These are phyloP conservation scores for Hydrangea macrophylla DNA, from an alignment of 148 eudicot species.

Conservation along the genomic window DNA sequence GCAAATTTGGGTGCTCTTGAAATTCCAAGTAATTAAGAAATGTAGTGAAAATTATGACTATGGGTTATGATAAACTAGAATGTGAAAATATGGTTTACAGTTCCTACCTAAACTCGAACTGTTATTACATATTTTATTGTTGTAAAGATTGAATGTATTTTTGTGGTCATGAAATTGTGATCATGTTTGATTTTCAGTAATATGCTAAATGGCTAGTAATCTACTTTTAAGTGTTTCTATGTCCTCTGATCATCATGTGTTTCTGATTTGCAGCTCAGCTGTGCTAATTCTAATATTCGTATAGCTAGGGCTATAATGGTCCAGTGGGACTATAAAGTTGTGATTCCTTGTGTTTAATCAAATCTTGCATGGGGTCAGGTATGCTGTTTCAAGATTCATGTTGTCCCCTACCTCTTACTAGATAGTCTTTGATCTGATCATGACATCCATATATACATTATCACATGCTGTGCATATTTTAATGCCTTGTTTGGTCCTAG, in stretches of 20 bases:
- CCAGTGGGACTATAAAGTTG: slow-evolving; percentile 13
- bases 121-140: neutral
- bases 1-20: neutral
- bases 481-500: slow-evolving; percentile 18
- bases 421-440: slow-evolving; percentile 7
- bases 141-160: neutral
- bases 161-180: slow-evolving; percentile 4
- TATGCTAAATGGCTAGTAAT: neutral
- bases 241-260: slow-evolving; percentile 4
- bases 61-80: neutral
- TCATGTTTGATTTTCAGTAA: neutral
- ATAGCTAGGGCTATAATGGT: slow-evolving; percentile 19
- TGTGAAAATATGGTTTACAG: neutral
- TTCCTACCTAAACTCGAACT: neutral
- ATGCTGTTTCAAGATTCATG: slow-evolving; percentile 24
- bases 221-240: neutral
- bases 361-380: slow-evolving; percentile 23
- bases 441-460: slow-evolving; percentile 12
- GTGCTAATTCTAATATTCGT: slow-evolving; percentile 8
- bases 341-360: slow-evolving; percentile 12
- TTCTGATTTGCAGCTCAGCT: slow-evolving; percentile 6
- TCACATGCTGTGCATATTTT: slow-evolving; percentile 4
- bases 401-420: slow-evolving; percentile 12
- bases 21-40: neutral
- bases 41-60: neutral